Conservation (phyloP, 2,329 filamentous ascomycete genomes). For the Coniochaeta ligniaria region DNA sequence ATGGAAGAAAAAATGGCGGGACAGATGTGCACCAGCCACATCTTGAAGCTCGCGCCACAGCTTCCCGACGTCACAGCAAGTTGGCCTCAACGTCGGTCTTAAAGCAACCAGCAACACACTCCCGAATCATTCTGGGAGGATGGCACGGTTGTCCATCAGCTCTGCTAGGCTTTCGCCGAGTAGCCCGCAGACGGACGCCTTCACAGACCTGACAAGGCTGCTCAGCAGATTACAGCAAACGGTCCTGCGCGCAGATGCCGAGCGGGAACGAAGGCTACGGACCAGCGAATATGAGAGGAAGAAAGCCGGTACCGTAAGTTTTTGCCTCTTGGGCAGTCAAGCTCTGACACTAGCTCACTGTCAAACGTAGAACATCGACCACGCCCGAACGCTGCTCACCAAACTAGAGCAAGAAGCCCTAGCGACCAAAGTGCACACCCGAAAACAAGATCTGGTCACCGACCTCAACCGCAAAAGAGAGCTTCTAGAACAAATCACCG, state of each 20-base stretch:
- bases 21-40: background rate
- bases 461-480: slow-evolving; percentile 61
- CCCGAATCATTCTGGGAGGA: slow-evolving; percentile 4
- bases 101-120: background rate
- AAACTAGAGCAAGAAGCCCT: slow-evolving; percentile 63
- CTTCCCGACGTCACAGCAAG: background rate
- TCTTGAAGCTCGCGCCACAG: slow-evolving; percentile 1
- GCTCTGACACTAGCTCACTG: background rate
- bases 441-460: slow-evolving; percentile 53
- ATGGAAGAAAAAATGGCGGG: too few relatives aligned
- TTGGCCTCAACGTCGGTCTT: background rate
- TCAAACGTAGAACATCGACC: slow-evolving; percentile 56
- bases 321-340: background rate
- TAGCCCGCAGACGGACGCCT: slow-evolving; percentile 21
- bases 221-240: slow-evolving; percentile 59
- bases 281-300: slow-evolving; percentile 60
- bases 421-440: slow-evolving; percentile 48
- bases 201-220: slow-evolving; percentile 53
- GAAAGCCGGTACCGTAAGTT: slow-evolving; percentile 21
- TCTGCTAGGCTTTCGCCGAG: slow-evolving; percentile 4
- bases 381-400: slow-evolving; percentile 61
- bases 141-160: slow-evolving; percentile 15
- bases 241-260: slow-evolving; percentile 54
- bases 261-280: slow-evolving; percentile 49
- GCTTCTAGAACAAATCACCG: slow-evolving; percentile 56